Evolutionary conservation across 768 basidiomycete species (phyloP).

Genomic region (Lactarius sp.): DNA sequence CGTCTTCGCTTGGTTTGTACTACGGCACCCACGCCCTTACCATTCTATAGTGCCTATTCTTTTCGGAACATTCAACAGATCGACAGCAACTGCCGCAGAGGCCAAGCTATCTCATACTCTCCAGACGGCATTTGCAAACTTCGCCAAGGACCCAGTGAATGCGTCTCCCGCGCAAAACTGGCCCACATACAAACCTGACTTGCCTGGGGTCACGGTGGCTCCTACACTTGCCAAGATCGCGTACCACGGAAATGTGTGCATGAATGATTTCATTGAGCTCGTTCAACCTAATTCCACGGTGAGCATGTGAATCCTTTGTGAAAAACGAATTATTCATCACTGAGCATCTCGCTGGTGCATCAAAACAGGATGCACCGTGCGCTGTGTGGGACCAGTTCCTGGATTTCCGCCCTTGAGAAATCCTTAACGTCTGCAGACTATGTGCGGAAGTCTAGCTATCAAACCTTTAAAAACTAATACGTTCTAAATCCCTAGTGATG

Average conservation of each 20-base stretch:
- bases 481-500: too few species aligned
- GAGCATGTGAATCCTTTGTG: not conserved
- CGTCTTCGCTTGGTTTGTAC: not conserved
- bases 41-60: slow-evolving; percentile 24
- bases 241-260: slow-evolving; percentile 1
- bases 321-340: not conserved
- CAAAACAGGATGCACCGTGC: not conserved
- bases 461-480: not conserved
- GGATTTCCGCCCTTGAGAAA: too few species aligned
- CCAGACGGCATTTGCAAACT: slow-evolving; percentile 15
- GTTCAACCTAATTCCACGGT: not conserved
- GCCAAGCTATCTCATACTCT: slow-evolving; percentile 28
- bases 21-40: not conserved
- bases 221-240: slow-evolving; percentile 12
- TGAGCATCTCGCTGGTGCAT: too few species aligned
- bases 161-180: slow-evolving; percentile 6
- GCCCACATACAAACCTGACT: not conserved
- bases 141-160: slow-evolving; percentile 4
- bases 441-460: too few species aligned
- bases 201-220: not conserved
- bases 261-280: not conserved
- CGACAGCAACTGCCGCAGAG: slow-evolving; percentile 28
- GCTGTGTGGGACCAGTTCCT: too few species aligned
- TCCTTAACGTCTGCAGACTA: too few species aligned
- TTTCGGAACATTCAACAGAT: slow-evolving; percentile 30